Conservation (phyloP, 1,284 basidiomycete genomes). For the Ustilago vetiveriae region DNA sequence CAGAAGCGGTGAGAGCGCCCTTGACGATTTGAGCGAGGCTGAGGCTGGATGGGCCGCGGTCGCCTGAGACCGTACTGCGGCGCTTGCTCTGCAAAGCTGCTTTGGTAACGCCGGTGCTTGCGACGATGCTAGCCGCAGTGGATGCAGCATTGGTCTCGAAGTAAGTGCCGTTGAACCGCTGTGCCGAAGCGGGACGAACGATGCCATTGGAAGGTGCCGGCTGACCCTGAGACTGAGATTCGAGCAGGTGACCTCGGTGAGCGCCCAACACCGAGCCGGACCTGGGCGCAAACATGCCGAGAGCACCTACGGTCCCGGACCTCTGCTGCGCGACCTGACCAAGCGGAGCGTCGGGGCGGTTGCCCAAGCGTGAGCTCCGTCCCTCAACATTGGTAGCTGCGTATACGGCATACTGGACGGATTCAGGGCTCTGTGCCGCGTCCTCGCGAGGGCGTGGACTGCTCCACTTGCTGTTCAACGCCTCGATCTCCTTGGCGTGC, state of each 20-base stretch:
- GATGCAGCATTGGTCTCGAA: constrained; percentile 29
- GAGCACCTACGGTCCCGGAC: constrained; percentile 28
- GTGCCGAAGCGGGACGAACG: constrained; percentile 36
- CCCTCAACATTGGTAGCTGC: constrained; percentile 16
- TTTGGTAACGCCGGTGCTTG: constrained; percentile 33
- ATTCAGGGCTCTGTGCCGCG: constrained; percentile 9
- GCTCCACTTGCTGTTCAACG: constrained; percentile 17
- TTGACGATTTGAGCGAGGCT: constrained; percentile 50
- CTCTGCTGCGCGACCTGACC: constrained; percentile 23
- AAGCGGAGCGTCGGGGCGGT: constrained; percentile 8
- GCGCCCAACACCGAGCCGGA: constrained; percentile 22
- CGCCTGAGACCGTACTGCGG: constrained; percentile 45
- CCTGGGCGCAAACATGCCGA: constrained; percentile 23
- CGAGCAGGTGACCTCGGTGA: constrained; percentile 22
- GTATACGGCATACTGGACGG: not conserved
- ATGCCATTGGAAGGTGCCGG: constrained; percentile 25
- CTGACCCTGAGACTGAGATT: constrained; percentile 29
- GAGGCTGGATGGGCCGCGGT: constrained; percentile 34
- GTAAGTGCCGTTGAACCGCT: constrained; percentile 28
- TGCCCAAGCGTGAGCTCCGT: constrained; percentile 40
- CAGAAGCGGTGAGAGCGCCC: constrained; percentile 37
- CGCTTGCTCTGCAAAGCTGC: constrained; percentile 47
- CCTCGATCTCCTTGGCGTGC: constrained; percentile 13
- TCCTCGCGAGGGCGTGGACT: constrained; percentile 10
- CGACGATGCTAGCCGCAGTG: constrained; percentile 30